phyloP scores from a whole-genome alignment of 2,329 filamentous ascomycete species.

The Phaeophleospora eucalypticola region DNA sequence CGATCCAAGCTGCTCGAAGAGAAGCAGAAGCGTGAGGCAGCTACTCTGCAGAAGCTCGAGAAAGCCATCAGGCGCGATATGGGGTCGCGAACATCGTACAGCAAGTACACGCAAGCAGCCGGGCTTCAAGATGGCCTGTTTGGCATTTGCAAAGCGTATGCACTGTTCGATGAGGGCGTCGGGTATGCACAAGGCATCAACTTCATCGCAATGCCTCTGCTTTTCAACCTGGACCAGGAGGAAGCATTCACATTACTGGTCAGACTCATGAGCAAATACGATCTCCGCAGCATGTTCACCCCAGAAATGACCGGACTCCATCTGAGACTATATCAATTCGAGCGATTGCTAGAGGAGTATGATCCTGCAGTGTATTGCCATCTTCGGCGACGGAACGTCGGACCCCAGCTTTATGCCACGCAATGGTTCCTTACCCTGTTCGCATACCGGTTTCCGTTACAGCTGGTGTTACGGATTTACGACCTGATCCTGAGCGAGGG shows the following conservation, averaged over 20 bases:
- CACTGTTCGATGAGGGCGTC: constrained; percentile 87
- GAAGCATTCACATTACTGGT: constrained; percentile 94
- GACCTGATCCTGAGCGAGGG: constrained; percentile 93
- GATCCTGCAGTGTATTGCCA: constrained; percentile 95
- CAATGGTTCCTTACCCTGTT: constrained; percentile 99
- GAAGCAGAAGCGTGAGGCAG: constrained; percentile 71
- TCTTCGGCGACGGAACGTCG: constrained; percentile 79
- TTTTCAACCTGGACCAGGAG: constrained; percentile 98
- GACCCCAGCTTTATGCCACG: constrained; percentile 89
- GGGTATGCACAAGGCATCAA: constrained; percentile 99
- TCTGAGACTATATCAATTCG: constrained; percentile 89
- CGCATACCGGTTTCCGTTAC: constrained; percentile 92
- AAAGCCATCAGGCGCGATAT: constrained; percentile 88
- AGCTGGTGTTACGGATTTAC: constrained; percentile 93
- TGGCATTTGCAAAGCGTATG: constrained; percentile 95
- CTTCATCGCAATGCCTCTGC: constrained; percentile 90
- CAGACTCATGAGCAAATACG: constrained; percentile 93
- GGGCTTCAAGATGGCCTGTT: constrained; percentile 92
- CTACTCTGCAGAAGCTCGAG: constrained; percentile 74
- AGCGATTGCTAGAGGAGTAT: constrained; percentile 85
- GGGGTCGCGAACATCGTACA: constrained; percentile 89
- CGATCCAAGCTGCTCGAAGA: constrained; percentile 63
- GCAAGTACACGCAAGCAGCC: constrained; percentile 87
- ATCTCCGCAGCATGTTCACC: constrained; percentile 85
- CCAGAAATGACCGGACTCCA: constrained; percentile 96